A percentile compares a stretch with the other conserved stretches of the same genome.
Conservation (phyloP, 495 filamentous ascomycete species). For the Neohortaea acidophila region DNA sequence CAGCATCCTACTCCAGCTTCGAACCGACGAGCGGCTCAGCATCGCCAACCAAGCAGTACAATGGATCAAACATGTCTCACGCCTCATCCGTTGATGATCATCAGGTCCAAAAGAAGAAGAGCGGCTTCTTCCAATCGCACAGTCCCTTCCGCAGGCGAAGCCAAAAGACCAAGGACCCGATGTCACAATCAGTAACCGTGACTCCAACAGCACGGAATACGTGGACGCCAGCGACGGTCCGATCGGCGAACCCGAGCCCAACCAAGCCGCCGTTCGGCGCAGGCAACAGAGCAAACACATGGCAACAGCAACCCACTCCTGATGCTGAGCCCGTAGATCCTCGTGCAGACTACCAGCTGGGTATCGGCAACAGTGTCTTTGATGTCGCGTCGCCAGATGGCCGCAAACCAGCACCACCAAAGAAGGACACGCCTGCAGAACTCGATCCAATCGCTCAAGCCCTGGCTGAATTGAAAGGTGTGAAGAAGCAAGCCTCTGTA, state of each 20-base stretch:
- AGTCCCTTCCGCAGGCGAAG: conserved; percentile 93
- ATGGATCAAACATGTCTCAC: conserved; percentile 27
- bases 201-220: conserved; percentile 38
- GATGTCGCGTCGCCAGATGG: conserved; percentile 74
- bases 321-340: conserved; percentile 88
- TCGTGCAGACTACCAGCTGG: conserved; percentile 83
- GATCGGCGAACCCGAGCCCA: conserved; percentile 25
- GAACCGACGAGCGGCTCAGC: conserved; percentile 42
- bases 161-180: conserved; percentile 60
- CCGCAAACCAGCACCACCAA: conserved; percentile 18
- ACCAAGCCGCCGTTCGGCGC: conserved; percentile 22
- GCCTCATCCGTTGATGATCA: conserved; percentile 39
- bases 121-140: conserved; percentile 83
- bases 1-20: conserved; percentile 76
- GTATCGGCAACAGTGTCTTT: conserved; percentile 92
- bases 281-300: conserved; percentile 13
- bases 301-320: conserved; percentile 25
- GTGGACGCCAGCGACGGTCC: conserved; percentile 36
- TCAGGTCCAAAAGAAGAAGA: conserved; percentile 66
- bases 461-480: conserved; percentile 79
- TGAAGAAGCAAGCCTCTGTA: conserved; percentile 56
- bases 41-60: conserved; percentile 52
- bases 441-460: conserved; percentile 84
- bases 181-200: conserved; percentile 13
- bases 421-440: conserved; percentile 37